These are phyloP conservation scores for Penicillium psychrosexuale DNA, from an alignment of 2,329 filamentous ascomycete genomes.

Conservation along the genomic window DNA sequence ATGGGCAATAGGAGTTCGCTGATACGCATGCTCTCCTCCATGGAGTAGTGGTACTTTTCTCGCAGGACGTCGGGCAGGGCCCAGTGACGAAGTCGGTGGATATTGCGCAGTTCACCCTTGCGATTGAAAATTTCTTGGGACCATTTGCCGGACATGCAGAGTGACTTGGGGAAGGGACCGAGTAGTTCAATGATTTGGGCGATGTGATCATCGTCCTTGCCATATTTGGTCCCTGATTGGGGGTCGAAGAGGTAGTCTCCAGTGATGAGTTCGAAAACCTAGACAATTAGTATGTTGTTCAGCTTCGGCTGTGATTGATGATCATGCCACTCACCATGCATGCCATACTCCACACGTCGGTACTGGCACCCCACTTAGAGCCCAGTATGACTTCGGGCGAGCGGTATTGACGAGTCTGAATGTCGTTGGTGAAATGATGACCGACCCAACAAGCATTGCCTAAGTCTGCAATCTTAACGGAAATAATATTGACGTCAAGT, in stretches of 20 bases:
- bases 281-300: constrained; percentile 10
- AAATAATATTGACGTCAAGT: constrained; percentile 69
- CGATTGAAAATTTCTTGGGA: constrained; percentile 98
- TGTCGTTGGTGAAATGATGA: constrained; percentile 99
- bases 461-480: constrained; percentile 97
- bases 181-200: constrained; percentile 97
- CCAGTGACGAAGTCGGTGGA: constrained; percentile 94
- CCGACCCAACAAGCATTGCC: constrained; percentile 99
- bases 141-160: constrained; percentile 94
- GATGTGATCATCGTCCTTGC: constrained; percentile 98
- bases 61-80: constrained; percentile 85
- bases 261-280: constrained; percentile 97
- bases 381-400: constrained; percentile 96
- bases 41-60: constrained; percentile 94
- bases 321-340: constrained; percentile 70
- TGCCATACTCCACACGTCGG: constrained; percentile 99
- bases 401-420: constrained; percentile 94
- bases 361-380: constrained; percentile 98
- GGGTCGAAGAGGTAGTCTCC: constrained; percentile 98
- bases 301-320: not conserved
- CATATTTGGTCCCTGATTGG: constrained; percentile 97
- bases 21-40: constrained; percentile 75
- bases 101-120: constrained; percentile 94
- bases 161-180: constrained; percentile 85
- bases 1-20: constrained; percentile 83